phyloP scores from a whole-genome alignment of 1,284 basidiomycete species.

The Pseudozyma sp. region DNA sequence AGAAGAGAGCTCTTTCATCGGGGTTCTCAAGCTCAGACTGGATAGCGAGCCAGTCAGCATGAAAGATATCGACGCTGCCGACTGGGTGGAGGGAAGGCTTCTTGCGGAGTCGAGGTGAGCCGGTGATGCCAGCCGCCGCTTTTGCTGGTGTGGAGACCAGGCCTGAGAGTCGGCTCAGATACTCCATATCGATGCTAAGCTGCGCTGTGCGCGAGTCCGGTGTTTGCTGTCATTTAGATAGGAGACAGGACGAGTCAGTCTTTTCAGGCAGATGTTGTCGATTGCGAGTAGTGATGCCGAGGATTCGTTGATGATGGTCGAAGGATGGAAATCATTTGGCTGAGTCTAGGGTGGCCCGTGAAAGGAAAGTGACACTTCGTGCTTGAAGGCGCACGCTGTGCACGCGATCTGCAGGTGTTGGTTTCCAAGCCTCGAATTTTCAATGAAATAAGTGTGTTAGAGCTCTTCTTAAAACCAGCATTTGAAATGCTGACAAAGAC shows the following conservation, averaged over 20 bases:
- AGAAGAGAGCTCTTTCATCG: slow-evolving; percentile 82
- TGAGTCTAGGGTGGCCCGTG: slow-evolving; percentile 1
- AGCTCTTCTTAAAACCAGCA: neutral
- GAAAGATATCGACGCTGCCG: slow-evolving; percentile 48
- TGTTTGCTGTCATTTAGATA: slow-evolving; percentile 6
- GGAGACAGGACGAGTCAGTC: too few species aligned
- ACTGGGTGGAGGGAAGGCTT: slow-evolving; percentile 43
- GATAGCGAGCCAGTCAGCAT: slow-evolving; percentile 45
- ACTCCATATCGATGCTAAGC: slow-evolving; percentile 39
- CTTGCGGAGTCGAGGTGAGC: slow-evolving; percentile 35
- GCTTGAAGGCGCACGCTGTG: neutral
- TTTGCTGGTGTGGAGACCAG: slow-evolving; percentile 45
- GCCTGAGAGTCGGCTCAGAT: slow-evolving; percentile 47
- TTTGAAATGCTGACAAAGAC: slow-evolving; percentile 37
- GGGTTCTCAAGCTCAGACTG: slow-evolving; percentile 74
- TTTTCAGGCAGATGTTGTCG: too few species aligned
- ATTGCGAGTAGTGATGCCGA: too few species aligned
- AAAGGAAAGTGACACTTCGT: slow-evolving; percentile 6
- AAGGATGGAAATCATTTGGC: neutral
- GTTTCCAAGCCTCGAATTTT: slow-evolving; percentile 1
- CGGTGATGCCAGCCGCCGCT: slow-evolving; percentile 26
- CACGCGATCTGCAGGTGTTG: slow-evolving; percentile 15
- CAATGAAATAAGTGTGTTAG: slow-evolving; percentile 1
- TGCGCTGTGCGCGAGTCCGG: slow-evolving; percentile 11
- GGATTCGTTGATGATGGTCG: too few species aligned